Evolutionary conservation across 768 basidiomycete species (phyloP), one percentile per base, ranked within the genome.

Genomic region (Cystobasidium ongulense): DNA sequence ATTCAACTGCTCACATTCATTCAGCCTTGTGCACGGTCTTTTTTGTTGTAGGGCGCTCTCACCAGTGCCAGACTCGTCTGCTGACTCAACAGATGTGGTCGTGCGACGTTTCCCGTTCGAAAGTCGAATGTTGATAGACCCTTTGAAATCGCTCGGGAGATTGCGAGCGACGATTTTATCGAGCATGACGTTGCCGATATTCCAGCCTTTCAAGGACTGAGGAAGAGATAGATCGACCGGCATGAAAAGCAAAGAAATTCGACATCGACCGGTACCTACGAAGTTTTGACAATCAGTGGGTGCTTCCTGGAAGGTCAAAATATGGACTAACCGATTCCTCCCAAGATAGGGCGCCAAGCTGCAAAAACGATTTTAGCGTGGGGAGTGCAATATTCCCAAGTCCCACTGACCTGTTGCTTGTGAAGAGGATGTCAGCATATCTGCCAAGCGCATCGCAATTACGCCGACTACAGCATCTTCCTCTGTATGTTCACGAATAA

Each of bases 391-490:
- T 50, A 21, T 50, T 7, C 46, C 15, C 21, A 11, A 50, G 41
- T n/a, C n/a, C n/a, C n/a, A n/a, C n/a, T n/a, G n/a, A 59, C 57
- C 57, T 11, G 73, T 74, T 8, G 65, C 36, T 57, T 76, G 76
- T 3, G 63, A 66, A n/a, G 63, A 31, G 17, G 70, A 36, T 18
- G 38, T 5, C 3, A 76, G 39, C 0, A 75, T n/a, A 1, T 74
- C 64, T 11, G 8, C 33, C 0, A 76, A 41, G 7, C 70, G 31
- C 29, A 76, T 23, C 0, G 63, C 41, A 13, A 75, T 64, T 18
- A 72, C 50, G 54, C 76, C 76, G 13, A 61, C 39, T 5, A 76
- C 52, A 7, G 64, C 64, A 33, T 76, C 76, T 35, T 72, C 65
- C 23, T 76, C 74, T 76, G 52, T 10, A 10, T 13, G 36, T 0